Evolutionary conservation across 805 yeast species (phyloP), one percentile per base, ranked within the genome.

Genomic region (Teunomyces gatunensis): DNA sequence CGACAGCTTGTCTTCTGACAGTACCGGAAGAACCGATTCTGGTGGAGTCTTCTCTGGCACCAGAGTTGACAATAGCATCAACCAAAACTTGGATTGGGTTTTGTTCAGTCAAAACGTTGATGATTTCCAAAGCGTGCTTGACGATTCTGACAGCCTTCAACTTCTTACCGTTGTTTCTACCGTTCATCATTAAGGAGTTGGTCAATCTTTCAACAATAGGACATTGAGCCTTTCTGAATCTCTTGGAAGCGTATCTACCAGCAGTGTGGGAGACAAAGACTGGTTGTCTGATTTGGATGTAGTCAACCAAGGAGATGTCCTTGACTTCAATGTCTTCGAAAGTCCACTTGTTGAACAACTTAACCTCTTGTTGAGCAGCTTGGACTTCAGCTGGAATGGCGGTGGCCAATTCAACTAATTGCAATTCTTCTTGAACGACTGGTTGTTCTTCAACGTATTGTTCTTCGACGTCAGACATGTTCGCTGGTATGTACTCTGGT

Each of bases 141-240:
- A 94, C 90, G 76, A 94, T 94, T 87, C 98, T 91, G 67, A 94
- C 98, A 68, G 99, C 99, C 88, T 92, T 91, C 78, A 95, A 89
- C 84, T 94, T 94, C 87, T 94, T 94, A 86, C 99, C 99, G 87
- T 95, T 94, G 95, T 94, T 94, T 85, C 98, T 92, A 84, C 99
- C 99, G 87, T 94, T 91, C 99, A 94, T 94, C 99, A 94, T 94
- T 75, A 94, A 84, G 59, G 99, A 87, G 92, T 94, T 92, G 80
- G 98, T 92, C 77, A 94, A 84, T 85, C 99, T 92, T 87, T 94
- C 99, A 66, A 94, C 77, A 77, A 94, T 86, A 72, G 98, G 98
- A 83, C 97, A 91, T 84, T 94, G 99, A 64, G 98, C 94, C 87
- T 94, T 94, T 87, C 98, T 91, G 88, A 94, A 94, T 81, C 99